Evolutionary conservation across 495 filamentous ascomycete species (phyloP), one percentile per base, ranked within the genome.

Genomic region (Daldinia childiae): DNA sequence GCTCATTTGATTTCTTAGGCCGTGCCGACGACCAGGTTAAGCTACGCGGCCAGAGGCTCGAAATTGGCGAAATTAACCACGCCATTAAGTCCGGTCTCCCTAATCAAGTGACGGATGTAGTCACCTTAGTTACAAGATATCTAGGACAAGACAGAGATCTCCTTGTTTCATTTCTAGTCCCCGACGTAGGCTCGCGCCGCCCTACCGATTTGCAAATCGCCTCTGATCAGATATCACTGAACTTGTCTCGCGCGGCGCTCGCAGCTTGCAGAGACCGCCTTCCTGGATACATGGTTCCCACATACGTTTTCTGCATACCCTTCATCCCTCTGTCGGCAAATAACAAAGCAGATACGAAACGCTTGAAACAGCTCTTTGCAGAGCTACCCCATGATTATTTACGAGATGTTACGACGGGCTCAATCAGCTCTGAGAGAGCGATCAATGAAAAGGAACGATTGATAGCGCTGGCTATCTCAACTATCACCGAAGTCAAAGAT

Each of bases 11-110:
- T 55, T 92, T 93, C 58, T 77, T 92, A 8, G 93, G 93, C 1
- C 86, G 93, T 11, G 88, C 87, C 2, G 93, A 96, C 73, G 90
- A 92, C 62, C 90, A 95, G 77, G 86, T 94, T 26, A 96, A 96
- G 75, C 83, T 96, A 0, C 84, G 92, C 11, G 93, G 93, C 0
- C 91, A 92, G 66, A 83, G 93, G 6, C 82, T 96, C 0, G 92
- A 96, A 72, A 87, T 93, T 60, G 87, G 86, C 1, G 92, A 96
- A 77, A 92, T 96, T 66, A 91, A 91, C 66, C 86, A 87, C 34
- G 83, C 85, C 4, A 89, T 92, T 61, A 87, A 84, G 61, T 78
- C 81, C 15, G 81, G 80, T 0, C 81, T 83, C 0, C 48, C 72
- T 0, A 76, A 77, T 1, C 63, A 59, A 24, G 68, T 90, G 14